phyloP scores from a whole-genome alignment of 2,329 filamentous ascomycete genomes.

The Fusarium sp. region DNA sequence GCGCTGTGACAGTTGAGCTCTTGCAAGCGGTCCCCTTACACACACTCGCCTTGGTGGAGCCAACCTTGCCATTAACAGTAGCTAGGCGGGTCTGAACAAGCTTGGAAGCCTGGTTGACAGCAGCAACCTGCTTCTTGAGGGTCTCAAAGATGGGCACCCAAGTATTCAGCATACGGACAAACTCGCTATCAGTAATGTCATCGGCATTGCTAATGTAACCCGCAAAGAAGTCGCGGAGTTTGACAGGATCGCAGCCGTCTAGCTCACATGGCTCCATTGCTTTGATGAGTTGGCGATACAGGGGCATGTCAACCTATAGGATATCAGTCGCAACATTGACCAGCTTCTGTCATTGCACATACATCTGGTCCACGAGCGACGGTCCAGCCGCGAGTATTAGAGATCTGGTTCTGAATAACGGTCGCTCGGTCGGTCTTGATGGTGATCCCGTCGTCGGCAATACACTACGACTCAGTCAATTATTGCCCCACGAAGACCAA shows the following conservation, averaged over 20 bases:
- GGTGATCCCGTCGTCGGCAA: not conserved
- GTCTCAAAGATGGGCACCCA: slow-evolving; percentile 8
- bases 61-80: slow-evolving; percentile 7
- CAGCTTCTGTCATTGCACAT: not conserved
- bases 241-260: not conserved
- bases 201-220: slow-evolving; percentile 12
- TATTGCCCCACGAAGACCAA: no score
- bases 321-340: not conserved
- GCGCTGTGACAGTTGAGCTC: not conserved
- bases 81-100: slow-evolving; percentile 14
- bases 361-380: slow-evolving; percentile 7
- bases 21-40: slow-evolving; percentile 16
- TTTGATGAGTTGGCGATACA: not conserved
- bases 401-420: not conserved
- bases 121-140: slow-evolving; percentile 12
- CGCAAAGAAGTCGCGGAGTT: slow-evolving; percentile 6
- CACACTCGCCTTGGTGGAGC: not conserved
- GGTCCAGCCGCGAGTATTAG: slow-evolving; percentile 2
- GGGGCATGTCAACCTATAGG: not conserved
- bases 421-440: not conserved
- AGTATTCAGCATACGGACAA: slow-evolving; percentile 12
- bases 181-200: slow-evolving; percentile 12
- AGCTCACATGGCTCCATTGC: not conserved
- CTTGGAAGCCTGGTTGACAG: slow-evolving; percentile 10
- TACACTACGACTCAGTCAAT: not conserved